These are phyloP conservation scores for Exophiala oligosperma DNA, from an alignment of 2,329 filamentous ascomycete species.

Conservation along the genomic window DNA sequence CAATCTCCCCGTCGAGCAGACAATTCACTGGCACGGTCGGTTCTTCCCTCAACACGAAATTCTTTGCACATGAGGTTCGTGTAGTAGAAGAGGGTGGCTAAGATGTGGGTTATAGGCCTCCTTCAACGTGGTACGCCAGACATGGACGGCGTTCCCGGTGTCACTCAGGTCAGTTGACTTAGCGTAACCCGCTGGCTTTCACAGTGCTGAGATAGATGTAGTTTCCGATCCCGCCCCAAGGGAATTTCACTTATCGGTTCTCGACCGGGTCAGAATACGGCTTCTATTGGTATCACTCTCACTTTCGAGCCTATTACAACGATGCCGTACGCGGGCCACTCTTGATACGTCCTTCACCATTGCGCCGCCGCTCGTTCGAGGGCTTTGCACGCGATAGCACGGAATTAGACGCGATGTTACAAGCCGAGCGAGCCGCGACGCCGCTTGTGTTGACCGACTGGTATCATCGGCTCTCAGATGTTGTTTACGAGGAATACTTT, in stretches of 20 bases:
- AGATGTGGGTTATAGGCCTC: slow-evolving; percentile 1
- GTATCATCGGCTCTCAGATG: slow-evolving; percentile 21
- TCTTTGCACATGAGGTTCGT: too few relatives aligned
- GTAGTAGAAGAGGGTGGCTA: background rate
- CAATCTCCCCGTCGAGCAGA: slow-evolving; percentile 63
- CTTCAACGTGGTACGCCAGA: slow-evolving; percentile 12
- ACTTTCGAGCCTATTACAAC: slow-evolving; percentile 22
- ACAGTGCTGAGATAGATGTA: slow-evolving; percentile 3
- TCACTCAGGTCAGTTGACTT: slow-evolving; percentile 9
- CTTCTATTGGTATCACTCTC: slow-evolving; percentile 19
- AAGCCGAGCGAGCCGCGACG: slow-evolving; percentile 18
- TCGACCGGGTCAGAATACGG: slow-evolving; percentile 12
- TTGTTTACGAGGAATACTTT: slow-evolving; percentile 20
- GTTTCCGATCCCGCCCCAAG: slow-evolving; percentile 15
- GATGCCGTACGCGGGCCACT: slow-evolving; percentile 19
- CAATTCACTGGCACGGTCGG: slow-evolving; percentile 70
- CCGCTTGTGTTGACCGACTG: slow-evolving; percentile 22
- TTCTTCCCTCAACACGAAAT: too few relatives aligned
- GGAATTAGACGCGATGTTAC: slow-evolving; percentile 18
- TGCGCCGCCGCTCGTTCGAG: slow-evolving; percentile 19
- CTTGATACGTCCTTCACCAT: slow-evolving; percentile 16
- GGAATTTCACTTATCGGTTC: slow-evolving; percentile 19
- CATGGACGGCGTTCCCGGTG: slow-evolving; percentile 13
- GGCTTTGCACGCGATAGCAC: slow-evolving; percentile 12
- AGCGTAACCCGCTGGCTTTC: background rate